These are phyloP conservation scores for Syzygium grande DNA, from an alignment of 345 rosid species.

Conservation along the genomic window DNA sequence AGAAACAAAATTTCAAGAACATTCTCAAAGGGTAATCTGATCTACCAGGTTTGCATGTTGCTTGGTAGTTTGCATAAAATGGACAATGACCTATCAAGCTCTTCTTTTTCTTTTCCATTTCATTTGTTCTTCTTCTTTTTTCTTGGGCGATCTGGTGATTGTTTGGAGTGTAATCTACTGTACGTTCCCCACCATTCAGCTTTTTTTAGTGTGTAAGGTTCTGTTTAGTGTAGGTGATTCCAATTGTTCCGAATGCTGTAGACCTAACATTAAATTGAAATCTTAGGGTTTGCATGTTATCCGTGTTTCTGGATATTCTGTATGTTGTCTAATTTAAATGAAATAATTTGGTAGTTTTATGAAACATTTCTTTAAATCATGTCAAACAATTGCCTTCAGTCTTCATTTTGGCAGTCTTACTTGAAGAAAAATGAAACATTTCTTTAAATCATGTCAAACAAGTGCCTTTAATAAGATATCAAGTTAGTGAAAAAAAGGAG, in stretches of 20 bases:
- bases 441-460: background rate
- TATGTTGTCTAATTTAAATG: background rate
- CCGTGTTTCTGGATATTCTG: background rate
- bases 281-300: background rate
- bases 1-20: background rate
- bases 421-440: background rate
- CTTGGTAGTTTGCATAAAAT: background rate
- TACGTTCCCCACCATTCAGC: background rate
- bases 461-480: background rate
- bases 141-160: background rate
- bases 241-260: background rate
- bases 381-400: background rate
- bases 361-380: background rate
- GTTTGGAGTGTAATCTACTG: background rate
- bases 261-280: background rate
- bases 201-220: background rate
- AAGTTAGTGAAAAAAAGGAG: background rate
- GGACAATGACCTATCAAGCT: background rate
- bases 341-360: background rate
- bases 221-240: background rate
- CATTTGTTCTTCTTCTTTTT: background rate
- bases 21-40: background rate
- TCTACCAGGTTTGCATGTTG: background rate
- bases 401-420: background rate
- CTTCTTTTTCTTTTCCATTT: background rate